Evolutionary conservation across 106 monocot genomes (phyloP).

Genomic region (Phalaenopsis equestris): DNA sequence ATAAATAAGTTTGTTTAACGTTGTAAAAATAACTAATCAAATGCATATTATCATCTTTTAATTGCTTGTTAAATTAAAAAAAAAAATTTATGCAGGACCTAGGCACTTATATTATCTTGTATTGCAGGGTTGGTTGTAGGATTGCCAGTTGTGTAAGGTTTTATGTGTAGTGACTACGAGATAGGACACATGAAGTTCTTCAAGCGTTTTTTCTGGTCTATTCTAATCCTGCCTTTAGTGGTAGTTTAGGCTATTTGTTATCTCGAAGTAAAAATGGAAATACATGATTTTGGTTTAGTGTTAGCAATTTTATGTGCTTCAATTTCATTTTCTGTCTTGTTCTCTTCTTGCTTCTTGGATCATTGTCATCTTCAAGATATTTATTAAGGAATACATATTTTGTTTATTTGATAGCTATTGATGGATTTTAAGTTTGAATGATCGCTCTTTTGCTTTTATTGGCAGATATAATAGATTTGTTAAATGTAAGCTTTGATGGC

Average conservation of each 20-base stretch:
- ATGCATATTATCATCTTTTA: too few species aligned
- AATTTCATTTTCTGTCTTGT: neutral
- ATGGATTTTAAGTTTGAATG: neutral
- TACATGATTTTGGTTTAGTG: neutral
- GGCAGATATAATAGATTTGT: slow-evolving; percentile 76
- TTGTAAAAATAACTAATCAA: too few species aligned
- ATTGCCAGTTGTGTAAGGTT: too few species aligned
- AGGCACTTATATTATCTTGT: too few species aligned
- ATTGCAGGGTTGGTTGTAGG: too few species aligned
- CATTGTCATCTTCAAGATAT: neutral
- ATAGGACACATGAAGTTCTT: neutral
- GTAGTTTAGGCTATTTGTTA: neutral
- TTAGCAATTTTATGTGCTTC: neutral
- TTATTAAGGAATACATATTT: neutral
- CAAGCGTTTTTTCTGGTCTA: neutral
- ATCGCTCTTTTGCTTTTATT: slow-evolving; percentile 1
- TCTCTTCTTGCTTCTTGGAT: neutral
- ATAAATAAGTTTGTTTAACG: too few species aligned
- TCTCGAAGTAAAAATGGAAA: slow-evolving; percentile 1
- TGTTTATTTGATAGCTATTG: neutral
- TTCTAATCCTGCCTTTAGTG: neutral
- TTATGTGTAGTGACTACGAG: neutral
- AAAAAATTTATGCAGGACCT: too few species aligned
- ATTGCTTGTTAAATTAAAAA: too few species aligned
- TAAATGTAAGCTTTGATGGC: slow-evolving; percentile 98